Percentiles rank a stretch among this genome's conserved stretches.
phyloP scores from a whole-genome alignment of 2,329 filamentous ascomycete genomes.

The Colletotrichum nymphaeae region DNA sequence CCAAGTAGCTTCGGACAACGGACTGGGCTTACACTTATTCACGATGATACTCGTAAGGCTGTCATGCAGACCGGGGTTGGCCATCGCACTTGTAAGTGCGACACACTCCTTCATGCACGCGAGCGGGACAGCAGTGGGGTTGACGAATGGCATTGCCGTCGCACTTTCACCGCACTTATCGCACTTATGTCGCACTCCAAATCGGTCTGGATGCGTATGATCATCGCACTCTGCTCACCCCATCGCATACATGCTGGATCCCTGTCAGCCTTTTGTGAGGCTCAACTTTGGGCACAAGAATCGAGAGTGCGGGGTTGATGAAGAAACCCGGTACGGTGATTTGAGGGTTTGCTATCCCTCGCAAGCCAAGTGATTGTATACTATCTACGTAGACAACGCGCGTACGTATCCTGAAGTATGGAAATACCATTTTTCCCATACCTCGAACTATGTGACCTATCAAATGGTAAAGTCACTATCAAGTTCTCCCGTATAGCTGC shows the following conservation, averaged over 20 bases:
- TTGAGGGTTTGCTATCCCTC: neutral
- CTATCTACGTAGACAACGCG: too few relatives aligned
- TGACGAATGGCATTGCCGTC: neutral
- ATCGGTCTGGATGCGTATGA: neutral
- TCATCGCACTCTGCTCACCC: neutral
- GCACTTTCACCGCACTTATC: neutral
- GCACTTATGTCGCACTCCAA: conserved; percentile 4
- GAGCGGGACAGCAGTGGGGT: neutral
- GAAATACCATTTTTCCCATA: neutral
- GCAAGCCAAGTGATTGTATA: neutral
- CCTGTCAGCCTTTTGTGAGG: neutral
- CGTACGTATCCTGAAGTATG: neutral
- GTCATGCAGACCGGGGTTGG: neutral
- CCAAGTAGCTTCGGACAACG: neutral
- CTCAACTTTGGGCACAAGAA: neutral
- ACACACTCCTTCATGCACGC: neutral
- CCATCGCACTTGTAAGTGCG: neutral
- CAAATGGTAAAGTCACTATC: neutral
- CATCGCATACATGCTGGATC: neutral
- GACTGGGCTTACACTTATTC: too few relatives aligned
- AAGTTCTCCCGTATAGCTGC: neutral
- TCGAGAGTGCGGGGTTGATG: neutral
- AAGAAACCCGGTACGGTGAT: neutral
- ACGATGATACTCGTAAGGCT: neutral
- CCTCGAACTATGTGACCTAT: neutral